Base-by-base conservation (phyloP, 31 red algal species). In the Odonthalia washingtoniensis region DNA sequence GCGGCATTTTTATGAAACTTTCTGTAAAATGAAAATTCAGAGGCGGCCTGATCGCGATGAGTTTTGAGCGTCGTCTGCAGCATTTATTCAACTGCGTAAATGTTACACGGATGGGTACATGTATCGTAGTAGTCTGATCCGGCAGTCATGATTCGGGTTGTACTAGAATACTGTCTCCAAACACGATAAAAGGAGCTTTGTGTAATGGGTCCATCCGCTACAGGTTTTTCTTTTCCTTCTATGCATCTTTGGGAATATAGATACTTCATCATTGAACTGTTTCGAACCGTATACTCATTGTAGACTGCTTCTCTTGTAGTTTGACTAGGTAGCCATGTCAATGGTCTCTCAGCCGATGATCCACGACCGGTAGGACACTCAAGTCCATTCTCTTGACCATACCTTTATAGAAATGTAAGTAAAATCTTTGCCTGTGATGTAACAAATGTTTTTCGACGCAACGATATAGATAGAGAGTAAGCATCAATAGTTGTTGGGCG, bases 251-350 rank as follows among this genome's bases (percentile, higher is more conserved):
- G 6, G 33, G 32, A 9, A 42, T 26, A 24, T 30, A 52, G 14
- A 74, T 37, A 44, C 16, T 39, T 0, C 40, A 77, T 39, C 24
- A 85, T 74, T 24, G 45, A 44, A 12, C 60, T 16, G 69, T 70
- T 75, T 26, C 26, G 6, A 0, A 35, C 45, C 2, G 6, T 39
- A 33, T 86, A 86, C 16, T 12, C 36, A 0, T 86, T 33, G 62
- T 76, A 86, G n/a, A 86, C 83, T 40, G 14, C 3, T 0, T 74
- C 24, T 65, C 34, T 86, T 39, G 30, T 61, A 3, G 70, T 86
- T 42, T 86, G 69, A 33, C 83, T 75, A 5, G 45, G 45, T 0
- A 75, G 52, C 83, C 83, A 86, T 57, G 45, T 43, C 1, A 86
- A 21, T 64, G 83, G 70, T 4, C 17, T 18, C 45, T 86, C 42